These are phyloP conservation scores for Solanum chaucha DNA, from an alignment of 257 asterid species.

Conservation along the genomic window DNA sequence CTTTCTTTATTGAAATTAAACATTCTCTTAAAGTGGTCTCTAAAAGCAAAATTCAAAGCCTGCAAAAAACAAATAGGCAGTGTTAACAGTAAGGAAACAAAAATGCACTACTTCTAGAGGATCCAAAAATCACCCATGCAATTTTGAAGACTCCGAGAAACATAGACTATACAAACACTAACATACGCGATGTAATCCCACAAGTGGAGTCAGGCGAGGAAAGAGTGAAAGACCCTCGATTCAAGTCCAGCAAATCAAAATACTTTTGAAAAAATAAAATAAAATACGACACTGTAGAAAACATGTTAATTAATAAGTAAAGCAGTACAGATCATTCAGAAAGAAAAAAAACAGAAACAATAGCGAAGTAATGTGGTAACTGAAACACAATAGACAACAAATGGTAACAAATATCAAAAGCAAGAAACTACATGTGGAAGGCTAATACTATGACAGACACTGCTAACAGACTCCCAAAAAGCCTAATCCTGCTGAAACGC, in stretches of 20 bases:
- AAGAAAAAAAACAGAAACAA: background rate
- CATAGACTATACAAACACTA: background rate
- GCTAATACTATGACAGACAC: too few relatives aligned
- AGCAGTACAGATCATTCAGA: background rate
- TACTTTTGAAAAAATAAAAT: too few relatives aligned
- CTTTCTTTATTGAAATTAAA: conserved; percentile 12
- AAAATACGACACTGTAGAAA: background rate
- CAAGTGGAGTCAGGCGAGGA: background rate
- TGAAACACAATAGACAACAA: too few relatives aligned
- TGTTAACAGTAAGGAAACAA: too few relatives aligned
- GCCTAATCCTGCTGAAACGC: too few relatives aligned
- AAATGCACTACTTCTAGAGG: background rate
- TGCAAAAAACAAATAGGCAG: background rate
- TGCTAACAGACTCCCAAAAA: too few relatives aligned
- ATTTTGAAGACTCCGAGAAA: background rate
- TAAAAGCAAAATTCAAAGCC: conserved; percentile 10
- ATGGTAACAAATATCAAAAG: too few relatives aligned
- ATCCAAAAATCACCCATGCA: background rate
- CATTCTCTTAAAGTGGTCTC: conserved; percentile 3
- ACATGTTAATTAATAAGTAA: background rate
- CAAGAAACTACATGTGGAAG: too few relatives aligned
- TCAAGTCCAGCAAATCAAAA: background rate
- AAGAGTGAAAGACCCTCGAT: background rate
- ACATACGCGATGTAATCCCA: background rate
- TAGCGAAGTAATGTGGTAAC: background rate